Base-by-base conservation (phyloP, 1,139 yeast species). In the Lodderomyces pseudojiufengensis region DNA sequence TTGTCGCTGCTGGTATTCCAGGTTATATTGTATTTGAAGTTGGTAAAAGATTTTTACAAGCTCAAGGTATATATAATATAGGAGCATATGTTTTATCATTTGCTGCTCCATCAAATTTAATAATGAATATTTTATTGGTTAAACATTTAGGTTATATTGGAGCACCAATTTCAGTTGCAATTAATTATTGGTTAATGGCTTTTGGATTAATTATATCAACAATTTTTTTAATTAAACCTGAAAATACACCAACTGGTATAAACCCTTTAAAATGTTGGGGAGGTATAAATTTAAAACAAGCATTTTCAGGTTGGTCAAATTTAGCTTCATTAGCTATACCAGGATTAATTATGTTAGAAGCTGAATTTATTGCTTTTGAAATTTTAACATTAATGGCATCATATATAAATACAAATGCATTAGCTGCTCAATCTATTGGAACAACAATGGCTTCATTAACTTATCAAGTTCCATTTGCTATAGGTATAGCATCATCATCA, bases 11-110 rank as follows among this genome's bases (percentile, higher is more conserved):
- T 18, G 81, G 81, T 32, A 70, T 75, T 11, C 82, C 82, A 2
- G 81, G 85, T 0, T 83, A 76, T 51, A 77, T 83, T 23, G 47
- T 82, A 9, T 84, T 83, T 47, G 94, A 84, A 57, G 80, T 81
- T 49, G 74, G 81, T 28, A 84, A 84, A 50, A 78, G 84, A 50
- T 84, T 70, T 50, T 63, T 84, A 43, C 92, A 84, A 55, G 80
- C 88, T 23, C 94, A 84, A 59, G 88, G 88, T 9, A 74, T 83
- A 14, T 84, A 82, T 56, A 87, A 83, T 55, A 88, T 88, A 1
- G 81, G 88, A 5, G 82, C 90, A 1, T 77, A 80, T 45, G 84
- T 82, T 11, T 65, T 84, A 32, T 55, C 76, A 6, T 49, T 83
- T 21, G 82, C 86, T 53, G 90, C 90, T 2, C 82, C 82, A 4